A percentile compares a stretch with the other conserved stretches of the same genome.
Evolutionary conservation across 1,284 basidiomycete species (phyloP).

Genomic region (Coniferiporia sulphurascens): DNA sequence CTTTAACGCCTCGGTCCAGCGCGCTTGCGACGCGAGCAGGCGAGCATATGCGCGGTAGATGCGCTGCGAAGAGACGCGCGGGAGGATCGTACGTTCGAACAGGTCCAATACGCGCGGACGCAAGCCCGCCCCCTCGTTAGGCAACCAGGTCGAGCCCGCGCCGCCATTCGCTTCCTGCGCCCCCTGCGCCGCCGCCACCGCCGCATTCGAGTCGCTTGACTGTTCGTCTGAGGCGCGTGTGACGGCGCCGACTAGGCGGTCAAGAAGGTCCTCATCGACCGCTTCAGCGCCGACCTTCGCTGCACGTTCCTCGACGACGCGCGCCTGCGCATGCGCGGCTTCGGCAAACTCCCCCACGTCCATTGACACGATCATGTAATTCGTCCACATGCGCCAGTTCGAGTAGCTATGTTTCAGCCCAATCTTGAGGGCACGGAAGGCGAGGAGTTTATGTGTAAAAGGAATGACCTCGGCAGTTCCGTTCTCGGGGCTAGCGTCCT

Average conservation of each 20-base stretch:
- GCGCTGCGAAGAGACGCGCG: slow-evolving; percentile 69
- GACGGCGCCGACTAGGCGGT: slow-evolving; percentile 82
- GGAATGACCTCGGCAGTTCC: slow-evolving; percentile 32
- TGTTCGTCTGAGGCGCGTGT: slow-evolving; percentile 48
- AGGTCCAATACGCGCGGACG: slow-evolving; percentile 60
- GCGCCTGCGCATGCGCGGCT: slow-evolving; percentile 77
- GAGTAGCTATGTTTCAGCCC: slow-evolving; percentile 83
- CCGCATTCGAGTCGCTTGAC: slow-evolving; percentile 31
- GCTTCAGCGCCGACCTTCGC: slow-evolving; percentile 53
- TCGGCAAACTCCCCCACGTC: slow-evolving; percentile 92
- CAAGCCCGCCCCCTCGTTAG: slow-evolving; percentile 67
- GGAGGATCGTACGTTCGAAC: slow-evolving; percentile 75
- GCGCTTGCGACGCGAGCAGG: slow-evolving; percentile 66
- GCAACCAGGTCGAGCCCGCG: slow-evolving; percentile 29
- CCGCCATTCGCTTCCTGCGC: slow-evolving; percentile 26
- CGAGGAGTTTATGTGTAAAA: slow-evolving; percentile 77
- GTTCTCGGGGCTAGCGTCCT: slow-evolving; percentile 12
- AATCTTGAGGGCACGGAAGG: slow-evolving; percentile 91
- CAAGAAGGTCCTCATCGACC: slow-evolving; percentile 83
- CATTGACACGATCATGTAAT: slow-evolving; percentile 93
- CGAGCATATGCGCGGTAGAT: slow-evolving; percentile 80
- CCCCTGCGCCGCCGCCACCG: slow-evolving; percentile 23
- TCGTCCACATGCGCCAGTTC: slow-evolving; percentile 98
- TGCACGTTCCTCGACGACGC: slow-evolving; percentile 81
- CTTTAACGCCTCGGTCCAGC: slow-evolving; percentile 74